phyloP scores from a whole-genome alignment of 768 basidiomycete species.

The Melanogaster broomeanus region DNA sequence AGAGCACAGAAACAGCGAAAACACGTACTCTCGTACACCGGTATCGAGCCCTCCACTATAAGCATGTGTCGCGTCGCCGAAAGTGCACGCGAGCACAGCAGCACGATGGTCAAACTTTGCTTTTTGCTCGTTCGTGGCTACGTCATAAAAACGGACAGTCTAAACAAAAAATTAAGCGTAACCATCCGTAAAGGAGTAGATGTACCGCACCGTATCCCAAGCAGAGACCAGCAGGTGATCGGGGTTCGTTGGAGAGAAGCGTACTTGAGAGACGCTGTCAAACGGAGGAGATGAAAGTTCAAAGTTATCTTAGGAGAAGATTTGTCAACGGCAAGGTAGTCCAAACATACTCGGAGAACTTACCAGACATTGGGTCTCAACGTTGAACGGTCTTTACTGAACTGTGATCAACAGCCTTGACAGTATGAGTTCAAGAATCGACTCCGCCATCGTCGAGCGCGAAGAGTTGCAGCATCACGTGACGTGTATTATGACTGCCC shows the following conservation, averaged over 20 bases:
- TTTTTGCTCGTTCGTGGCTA: conserved; percentile 60
- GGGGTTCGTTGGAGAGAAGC: conserved; percentile 80
- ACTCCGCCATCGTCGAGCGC: background rate
- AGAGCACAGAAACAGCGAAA: background rate
- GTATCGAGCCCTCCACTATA: conserved; percentile 91
- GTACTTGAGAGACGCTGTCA: conserved; percentile 80
- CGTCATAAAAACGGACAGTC: conserved; percentile 61
- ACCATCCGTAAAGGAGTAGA: conserved; percentile 1
- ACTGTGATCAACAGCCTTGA: background rate
- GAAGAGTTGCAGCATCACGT: conserved; percentile 11
- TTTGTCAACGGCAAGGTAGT: background rate
- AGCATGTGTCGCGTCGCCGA: conserved; percentile 61
- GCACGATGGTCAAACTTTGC: conserved; percentile 89
- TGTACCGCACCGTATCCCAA: conserved; percentile 74
- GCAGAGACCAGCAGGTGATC: conserved; percentile 80
- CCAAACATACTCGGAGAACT: background rate
- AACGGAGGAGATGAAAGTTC: conserved; percentile 72
- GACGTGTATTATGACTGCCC: background rate
- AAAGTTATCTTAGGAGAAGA: conserved; percentile 29
- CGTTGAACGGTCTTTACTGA: background rate
- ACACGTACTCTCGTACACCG: conserved; percentile 74
- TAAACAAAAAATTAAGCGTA: conserved; percentile 41
- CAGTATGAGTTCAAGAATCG: background rate
- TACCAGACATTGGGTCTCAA: conserved; percentile 23
- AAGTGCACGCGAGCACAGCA: conserved; percentile 83